Percentiles rank a stretch among this genome's conserved stretches.
These are phyloP conservation scores for Caloboletus firmus DNA, from an alignment of 1,284 basidiomycete genomes.

Conservation along the genomic window DNA sequence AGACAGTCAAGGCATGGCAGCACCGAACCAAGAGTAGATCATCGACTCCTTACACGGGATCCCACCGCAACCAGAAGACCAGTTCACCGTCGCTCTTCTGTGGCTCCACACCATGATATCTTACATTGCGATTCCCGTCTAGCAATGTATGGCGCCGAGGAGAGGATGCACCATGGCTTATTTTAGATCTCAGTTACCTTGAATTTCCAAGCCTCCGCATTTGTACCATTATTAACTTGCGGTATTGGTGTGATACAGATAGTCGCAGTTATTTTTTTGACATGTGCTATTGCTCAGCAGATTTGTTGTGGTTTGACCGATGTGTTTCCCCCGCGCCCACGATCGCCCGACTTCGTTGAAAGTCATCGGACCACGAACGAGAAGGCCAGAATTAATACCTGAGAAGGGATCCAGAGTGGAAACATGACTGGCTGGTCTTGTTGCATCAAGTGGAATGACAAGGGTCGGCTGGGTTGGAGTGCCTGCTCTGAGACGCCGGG, in stretches of 20 bases:
- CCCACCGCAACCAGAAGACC: not conserved
- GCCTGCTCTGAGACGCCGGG: no score
- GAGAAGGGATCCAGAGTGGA: no score
- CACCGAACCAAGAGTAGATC: not conserved
- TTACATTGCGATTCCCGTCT: not conserved
- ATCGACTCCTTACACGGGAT: not conserved
- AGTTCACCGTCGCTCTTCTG: not conserved
- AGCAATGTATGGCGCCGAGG: not conserved
- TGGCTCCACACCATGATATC: not conserved
- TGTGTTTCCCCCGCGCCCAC: no score
- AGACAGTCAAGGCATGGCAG: not conserved
- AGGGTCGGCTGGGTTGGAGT: no score
- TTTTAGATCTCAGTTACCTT: not conserved
- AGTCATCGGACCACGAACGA: no score
- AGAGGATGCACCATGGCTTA: not conserved
- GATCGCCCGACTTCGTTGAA: not conserved
- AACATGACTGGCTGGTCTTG: no score
- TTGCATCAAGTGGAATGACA: no score
- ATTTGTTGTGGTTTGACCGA: not conserved
- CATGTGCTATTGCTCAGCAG: not conserved
- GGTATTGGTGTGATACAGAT: not conserved
- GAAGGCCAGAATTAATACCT: no score
- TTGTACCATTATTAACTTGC: constrained; percentile 2
- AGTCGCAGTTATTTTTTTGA: not conserved
- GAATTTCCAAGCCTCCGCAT: not conserved